Evolutionary conservation across 306 rosid genomes (phyloP).

Genomic region (Vigna reflexopilosa): DNA sequence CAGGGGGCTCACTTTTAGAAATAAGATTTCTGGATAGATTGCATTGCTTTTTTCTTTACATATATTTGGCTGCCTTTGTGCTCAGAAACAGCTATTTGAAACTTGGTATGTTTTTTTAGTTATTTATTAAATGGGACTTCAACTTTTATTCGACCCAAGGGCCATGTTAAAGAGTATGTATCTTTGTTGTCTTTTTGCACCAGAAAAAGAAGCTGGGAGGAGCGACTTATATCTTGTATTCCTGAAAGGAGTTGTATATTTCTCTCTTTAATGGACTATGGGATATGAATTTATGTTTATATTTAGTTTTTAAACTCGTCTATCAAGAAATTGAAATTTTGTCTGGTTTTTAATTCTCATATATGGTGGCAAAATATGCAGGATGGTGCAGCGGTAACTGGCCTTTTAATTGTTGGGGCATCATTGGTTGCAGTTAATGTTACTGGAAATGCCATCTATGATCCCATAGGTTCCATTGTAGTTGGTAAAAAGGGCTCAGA

Average conservation of each 20-base stretch:
- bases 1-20: background rate
- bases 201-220: constrained; percentile 6
- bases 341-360: constrained; percentile 27
- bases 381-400: constrained; percentile 99
- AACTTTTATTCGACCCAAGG: constrained; percentile 9
- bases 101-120: constrained; percentile 24
- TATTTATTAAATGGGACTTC: constrained; percentile 20
- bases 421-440: constrained; percentile 82
- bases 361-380: constrained; percentile 56
- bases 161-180: constrained; percentile 31
- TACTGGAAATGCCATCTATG: constrained; percentile 95
- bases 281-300: constrained; percentile 16
- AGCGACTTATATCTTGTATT: constrained; percentile 12
- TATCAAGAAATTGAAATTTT: constrained; percentile 12
- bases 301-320: constrained; percentile 16
- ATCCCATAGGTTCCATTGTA: constrained; percentile 90
- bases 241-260: constrained; percentile 27
- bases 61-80: constrained; percentile 1
- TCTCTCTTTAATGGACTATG: constrained; percentile 20
- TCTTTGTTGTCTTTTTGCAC: constrained; percentile 22
- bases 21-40: constrained; percentile 25
- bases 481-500: constrained; percentile 71
- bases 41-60: background rate
- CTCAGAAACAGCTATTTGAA: constrained; percentile 27
- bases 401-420: constrained; percentile 91